These are phyloP conservation scores for Phialemoniopsis sp. DNA, from an alignment of 2,329 filamentous ascomycete genomes.

Conservation along the genomic window DNA sequence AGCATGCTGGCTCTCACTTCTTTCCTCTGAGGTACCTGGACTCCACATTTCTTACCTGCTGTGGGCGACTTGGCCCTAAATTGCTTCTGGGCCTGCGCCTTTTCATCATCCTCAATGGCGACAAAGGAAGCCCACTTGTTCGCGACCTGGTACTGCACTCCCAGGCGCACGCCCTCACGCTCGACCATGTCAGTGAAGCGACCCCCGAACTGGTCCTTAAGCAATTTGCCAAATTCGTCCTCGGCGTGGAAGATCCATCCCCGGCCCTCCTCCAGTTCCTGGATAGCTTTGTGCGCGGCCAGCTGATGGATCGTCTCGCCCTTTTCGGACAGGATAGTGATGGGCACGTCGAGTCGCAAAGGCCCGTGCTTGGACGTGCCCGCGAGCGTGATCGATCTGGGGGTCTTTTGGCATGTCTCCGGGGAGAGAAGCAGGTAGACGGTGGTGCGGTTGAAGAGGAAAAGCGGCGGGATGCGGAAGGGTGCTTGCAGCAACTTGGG, in stretches of 20 bases:
- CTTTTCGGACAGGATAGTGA: conserved; percentile 40
- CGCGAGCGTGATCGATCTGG: conserved; percentile 53
- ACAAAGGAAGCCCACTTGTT: conserved; percentile 73
- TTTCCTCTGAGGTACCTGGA: too few relatives aligned
- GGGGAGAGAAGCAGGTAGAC: conserved; percentile 63
- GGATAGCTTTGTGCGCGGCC: conserved; percentile 61
- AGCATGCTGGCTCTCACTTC: too few relatives aligned
- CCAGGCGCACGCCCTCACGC: conserved; percentile 62
- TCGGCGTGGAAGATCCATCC: conserved; percentile 59
- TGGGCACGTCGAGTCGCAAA: conserved; percentile 59
- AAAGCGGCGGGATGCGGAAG: conserved; percentile 58
- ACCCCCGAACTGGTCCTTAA: conserved; percentile 43
- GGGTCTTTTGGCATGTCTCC: conserved; percentile 33
- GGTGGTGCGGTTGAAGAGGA: conserved; percentile 60
- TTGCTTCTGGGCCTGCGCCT: background rate
- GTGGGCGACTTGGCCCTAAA: too few relatives aligned
- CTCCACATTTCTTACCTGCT: background rate
- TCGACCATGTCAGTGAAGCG: conserved; percentile 58
- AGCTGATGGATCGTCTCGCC: conserved; percentile 64
- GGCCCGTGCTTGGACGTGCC: conserved; percentile 54
- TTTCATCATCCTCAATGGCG: conserved; percentile 42
- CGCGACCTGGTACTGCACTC: conserved; percentile 61
- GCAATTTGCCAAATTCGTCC: conserved; percentile 31
- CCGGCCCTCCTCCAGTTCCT: conserved; percentile 66
- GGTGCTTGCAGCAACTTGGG: conserved; percentile 64